Base-by-base conservation (phyloP, 148 eudicot genomes). In the Vaccinium macrocarpon region DNA sequence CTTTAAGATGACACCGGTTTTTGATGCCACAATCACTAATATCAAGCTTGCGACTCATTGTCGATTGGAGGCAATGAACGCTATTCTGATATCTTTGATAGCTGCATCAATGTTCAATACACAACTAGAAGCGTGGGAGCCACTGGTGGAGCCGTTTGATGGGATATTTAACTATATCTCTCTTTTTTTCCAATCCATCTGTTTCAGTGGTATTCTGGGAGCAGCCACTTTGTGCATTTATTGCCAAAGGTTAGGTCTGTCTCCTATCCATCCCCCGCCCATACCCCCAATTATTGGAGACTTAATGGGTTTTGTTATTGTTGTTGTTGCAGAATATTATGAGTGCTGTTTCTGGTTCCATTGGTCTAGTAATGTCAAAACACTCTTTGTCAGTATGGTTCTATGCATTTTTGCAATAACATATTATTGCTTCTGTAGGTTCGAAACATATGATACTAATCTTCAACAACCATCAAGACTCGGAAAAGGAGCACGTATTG, bases 31-130 rank as follows among this genome's bases (percentile, higher is more conserved):
- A 64, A 87, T 97, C 81, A 90, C 96, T 50, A 97, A 93, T 89
- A 92, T 97, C 86, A 97, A 95, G 91, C 96, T 97, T 79, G 99
- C 96, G 82, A 92, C 97, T 21, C 99, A 97, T 83, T 98, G 99
- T 79, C 93, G 88, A 64, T 82, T 87, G 71, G 99, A 97, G 86
- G 98, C 94, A 77, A 93, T 97, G 96, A 97, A 94, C 88, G 96
- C 98, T 62, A 95, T 95, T 76, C 82, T 97, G 62, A 87, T 95
- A 59, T 92, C 96, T 89, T 93, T 97, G 73, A 92, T 95, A 86
- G 97, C 99, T 86, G 99, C 98, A 73, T 97, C 99, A 89, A 92
- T 96, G 53, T 97, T 95, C 87, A 97, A 97, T 85, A 85, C 90
- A 79, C 92, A 92, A 79, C 88, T 97, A 82, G 99, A 95, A 88